Base-by-base conservation (phyloP, 1,284 basidiomycete genomes). In the Agaricales sp. region DNA sequence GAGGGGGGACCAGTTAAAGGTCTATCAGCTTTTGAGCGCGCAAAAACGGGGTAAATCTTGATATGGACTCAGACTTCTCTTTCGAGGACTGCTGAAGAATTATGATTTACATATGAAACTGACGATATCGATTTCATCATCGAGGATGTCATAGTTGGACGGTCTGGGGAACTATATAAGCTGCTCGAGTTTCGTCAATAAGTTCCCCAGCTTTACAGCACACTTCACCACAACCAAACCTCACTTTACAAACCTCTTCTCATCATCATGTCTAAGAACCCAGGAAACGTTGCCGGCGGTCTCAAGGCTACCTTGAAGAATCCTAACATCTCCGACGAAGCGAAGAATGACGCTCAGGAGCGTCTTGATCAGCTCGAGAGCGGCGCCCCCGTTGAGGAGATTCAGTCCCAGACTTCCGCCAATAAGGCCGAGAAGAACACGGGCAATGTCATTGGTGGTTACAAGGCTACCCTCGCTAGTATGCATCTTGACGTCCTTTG, bases 281-380 rank as follows among this genome's bases (percentile, higher is more conserved):
- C 63, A 16, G 49, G 60, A 14, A 70, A 68, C 56, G 71, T 77
- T 49, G 69, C 67, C 26, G 74, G 71, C 0, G 75, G 78, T 43
- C 66, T 77, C 56, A 78, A 77, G 57, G 74, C 76, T n/a, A 65
- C 75, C 18, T 65, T 78, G 14, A 59, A 68, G 52, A 78, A 78
- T 57, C 75, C 74, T 14, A 67, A 73, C 50, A 74, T 78, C 39
- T 74, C 74, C 2, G 64, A 67, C 1, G 68, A 70, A 52, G 77
- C 77, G 2, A 77, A 75, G 58, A 60, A 64, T 46, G 65, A 67
- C 26, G 77, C 77, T 2, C 59, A 61, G 37, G 61, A 70, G 44
- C 65, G 64, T 14, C 65, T 78, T n/a, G 63, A 67, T 41, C 54
- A 64, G 4, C 65, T 77, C 65, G 65, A 61, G 13, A 52, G 59